Conservation (phyloP, 176 grass and related monocot genomes). For the Triticum dicoccoides region DNA sequence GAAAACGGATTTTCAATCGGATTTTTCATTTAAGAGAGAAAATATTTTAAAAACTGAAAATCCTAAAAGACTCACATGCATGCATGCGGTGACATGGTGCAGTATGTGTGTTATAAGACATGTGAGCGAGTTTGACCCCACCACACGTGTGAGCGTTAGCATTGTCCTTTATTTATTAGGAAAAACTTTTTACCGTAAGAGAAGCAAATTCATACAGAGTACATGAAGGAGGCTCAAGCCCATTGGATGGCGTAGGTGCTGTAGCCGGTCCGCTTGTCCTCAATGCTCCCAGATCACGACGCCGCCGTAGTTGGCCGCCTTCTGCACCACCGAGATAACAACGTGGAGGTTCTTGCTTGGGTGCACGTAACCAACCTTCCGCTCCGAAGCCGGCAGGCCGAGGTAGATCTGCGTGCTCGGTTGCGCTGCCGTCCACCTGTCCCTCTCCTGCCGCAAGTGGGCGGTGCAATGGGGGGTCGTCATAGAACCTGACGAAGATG, state of each 20-base stretch:
- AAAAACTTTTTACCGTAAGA: too few species aligned
- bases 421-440: not conserved
- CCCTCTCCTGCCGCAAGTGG: not conserved
- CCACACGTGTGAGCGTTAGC: too few species aligned
- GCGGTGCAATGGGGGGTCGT: not conserved
- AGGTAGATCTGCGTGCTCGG: not conserved
- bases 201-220: too few species aligned
- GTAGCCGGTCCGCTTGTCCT: not conserved
- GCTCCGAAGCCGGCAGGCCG: not conserved
- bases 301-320: not conserved
- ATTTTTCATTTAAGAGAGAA: too few species aligned
- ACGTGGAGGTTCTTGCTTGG: not conserved
- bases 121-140: too few species aligned
- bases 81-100: too few species aligned
- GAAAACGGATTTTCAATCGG: too few species aligned
- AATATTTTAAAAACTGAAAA: too few species aligned
- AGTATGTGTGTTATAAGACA: too few species aligned
- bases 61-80: too few species aligned
- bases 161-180: too few species aligned
- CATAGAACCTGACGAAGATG: not conserved
- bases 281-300: constrained; percentile 1
- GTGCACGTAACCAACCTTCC: not conserved
- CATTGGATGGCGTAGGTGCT: not conserved
- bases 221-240: not conserved
- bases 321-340: not conserved